phyloP scores from a whole-genome alignment of 2,329 filamentous ascomycete species.

The Aspergillus sergii region DNA sequence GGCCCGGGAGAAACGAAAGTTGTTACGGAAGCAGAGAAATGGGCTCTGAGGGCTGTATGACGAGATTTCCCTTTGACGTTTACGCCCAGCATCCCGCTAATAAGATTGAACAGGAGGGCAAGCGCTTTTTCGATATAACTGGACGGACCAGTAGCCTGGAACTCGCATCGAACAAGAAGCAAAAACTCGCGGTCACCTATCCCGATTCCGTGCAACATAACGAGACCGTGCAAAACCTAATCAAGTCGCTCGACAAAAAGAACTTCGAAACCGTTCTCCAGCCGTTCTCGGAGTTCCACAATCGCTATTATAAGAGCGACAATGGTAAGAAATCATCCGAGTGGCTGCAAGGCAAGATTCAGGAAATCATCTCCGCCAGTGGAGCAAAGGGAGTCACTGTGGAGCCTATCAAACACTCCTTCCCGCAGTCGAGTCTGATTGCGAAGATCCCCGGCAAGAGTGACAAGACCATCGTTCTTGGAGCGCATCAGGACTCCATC shows the following conservation, averaged over 20 bases:
- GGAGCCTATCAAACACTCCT: conserved; percentile 2
- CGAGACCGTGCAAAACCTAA: neutral
- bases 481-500: conserved; percentile 5
- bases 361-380: neutral
- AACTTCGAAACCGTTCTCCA: conserved; percentile 3
- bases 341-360: conserved; percentile 5
- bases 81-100: neutral
- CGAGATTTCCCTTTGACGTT: too few species aligned
- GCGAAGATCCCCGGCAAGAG: conserved; percentile 5
- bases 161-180: neutral
- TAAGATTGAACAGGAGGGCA: neutral
- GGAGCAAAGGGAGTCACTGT: conserved; percentile 5
- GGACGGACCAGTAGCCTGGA: neutral
- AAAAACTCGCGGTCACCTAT: neutral
- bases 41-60: conserved; percentile 5
- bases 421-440: conserved; percentile 4
- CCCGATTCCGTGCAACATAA: conserved; percentile 1
- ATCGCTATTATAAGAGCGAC: conserved; percentile 4
- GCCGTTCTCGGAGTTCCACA: conserved; percentile 6
- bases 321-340: conserved; percentile 5
- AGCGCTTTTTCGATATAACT: conserved; percentile 7
- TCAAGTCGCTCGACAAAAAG: conserved; percentile 2
- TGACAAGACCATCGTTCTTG: neutral
- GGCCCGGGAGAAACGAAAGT: conserved; percentile 1
- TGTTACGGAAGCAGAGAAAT: conserved; percentile 8